Percentiles rank a stretch among this genome's conserved stretches.
Evolutionary conservation across 148 eudicot genomes (phyloP).

Genomic region (Polygonum aviculare): DNA sequence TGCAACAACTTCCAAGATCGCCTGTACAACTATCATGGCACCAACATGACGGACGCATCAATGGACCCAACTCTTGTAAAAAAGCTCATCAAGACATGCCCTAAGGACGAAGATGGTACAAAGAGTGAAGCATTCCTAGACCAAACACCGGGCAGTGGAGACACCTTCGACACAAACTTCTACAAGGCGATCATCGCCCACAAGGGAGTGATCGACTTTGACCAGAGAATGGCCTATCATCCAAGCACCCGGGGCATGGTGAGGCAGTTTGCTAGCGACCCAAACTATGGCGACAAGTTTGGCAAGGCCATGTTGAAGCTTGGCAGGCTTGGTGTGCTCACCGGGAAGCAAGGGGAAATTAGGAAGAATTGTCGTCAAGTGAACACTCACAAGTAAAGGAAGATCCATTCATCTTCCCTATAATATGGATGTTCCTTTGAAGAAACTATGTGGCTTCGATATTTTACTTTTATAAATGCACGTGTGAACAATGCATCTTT

Average conservation of each 20-base stretch:
- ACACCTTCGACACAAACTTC: conserved; percentile 38
- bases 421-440: too few relatives aligned
- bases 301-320: too few relatives aligned
- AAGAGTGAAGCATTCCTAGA: conserved; percentile 27
- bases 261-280: conserved; percentile 18
- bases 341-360: conserved; percentile 46
- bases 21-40: too few relatives aligned
- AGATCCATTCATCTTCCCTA: too few relatives aligned
- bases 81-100: neutral
- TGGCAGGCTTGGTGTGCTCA: conserved; percentile 18
- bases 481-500: too few relatives aligned
- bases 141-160: neutral
- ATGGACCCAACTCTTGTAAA: neutral
- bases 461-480: too few relatives aligned
- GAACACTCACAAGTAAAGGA: neutral
- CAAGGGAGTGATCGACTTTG: conserved; percentile 38
- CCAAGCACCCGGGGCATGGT: conserved; percentile 28
- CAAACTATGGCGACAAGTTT: neutral
- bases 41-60: too few relatives aligned
- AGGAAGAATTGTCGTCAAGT: conserved; percentile 33
- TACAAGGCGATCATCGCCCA: conserved; percentile 33
- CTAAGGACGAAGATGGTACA: neutral
- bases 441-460: too few relatives aligned
- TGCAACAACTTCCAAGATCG: too few relatives aligned
- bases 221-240: conserved; percentile 37